A percentile compares a stretch with the other conserved stretches of the same genome.
phyloP scores from a whole-genome alignment of 805 yeast genomes.

The Myxozyma sirexii region DNA sequence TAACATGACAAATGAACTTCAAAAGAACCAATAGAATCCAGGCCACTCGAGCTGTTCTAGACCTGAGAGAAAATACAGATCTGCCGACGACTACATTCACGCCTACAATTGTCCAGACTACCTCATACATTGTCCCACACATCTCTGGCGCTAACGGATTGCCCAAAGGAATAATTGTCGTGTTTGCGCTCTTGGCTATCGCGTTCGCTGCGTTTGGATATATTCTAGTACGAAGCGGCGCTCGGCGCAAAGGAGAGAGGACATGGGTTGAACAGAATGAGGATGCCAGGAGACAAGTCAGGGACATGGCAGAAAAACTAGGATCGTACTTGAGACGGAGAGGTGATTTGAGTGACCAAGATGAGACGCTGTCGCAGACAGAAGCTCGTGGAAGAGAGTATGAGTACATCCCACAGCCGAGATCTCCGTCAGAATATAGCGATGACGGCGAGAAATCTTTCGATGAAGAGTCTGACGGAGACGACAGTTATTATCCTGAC shows the following conservation, averaged over 20 bases:
- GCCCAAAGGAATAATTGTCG: slow-evolving; percentile 19
- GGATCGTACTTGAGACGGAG: background rate
- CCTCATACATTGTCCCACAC: slow-evolving; percentile 5
- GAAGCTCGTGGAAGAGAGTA: background rate
- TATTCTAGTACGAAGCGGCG: slow-evolving; percentile 4
- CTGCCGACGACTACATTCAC: slow-evolving; percentile 1
- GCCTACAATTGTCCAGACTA: background rate
- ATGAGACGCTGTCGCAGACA: background rate
- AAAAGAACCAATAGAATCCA: background rate
- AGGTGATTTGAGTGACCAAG: background rate
- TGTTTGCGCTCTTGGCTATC: slow-evolving; percentile 21
- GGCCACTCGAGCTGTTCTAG: background rate
- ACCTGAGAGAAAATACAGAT: background rate
- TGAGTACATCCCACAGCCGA: background rate
- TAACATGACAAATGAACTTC: background rate
- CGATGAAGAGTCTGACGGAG: background rate
- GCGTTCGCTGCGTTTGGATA: slow-evolving; percentile 17
- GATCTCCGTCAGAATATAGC: background rate
- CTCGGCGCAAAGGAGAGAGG: background rate
- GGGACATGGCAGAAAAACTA: background rate
- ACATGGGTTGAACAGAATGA: slow-evolving; percentile 17
- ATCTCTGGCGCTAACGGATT: slow-evolving; percentile 3
- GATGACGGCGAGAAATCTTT: background rate
- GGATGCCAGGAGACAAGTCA: slow-evolving; percentile 13
- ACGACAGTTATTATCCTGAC: background rate